Percentiles rank a stretch among this genome's conserved stretches.
phyloP scores from a whole-genome alignment of 371 early-diverging fungal species.

The Syncephalastrum monosporum region DNA sequence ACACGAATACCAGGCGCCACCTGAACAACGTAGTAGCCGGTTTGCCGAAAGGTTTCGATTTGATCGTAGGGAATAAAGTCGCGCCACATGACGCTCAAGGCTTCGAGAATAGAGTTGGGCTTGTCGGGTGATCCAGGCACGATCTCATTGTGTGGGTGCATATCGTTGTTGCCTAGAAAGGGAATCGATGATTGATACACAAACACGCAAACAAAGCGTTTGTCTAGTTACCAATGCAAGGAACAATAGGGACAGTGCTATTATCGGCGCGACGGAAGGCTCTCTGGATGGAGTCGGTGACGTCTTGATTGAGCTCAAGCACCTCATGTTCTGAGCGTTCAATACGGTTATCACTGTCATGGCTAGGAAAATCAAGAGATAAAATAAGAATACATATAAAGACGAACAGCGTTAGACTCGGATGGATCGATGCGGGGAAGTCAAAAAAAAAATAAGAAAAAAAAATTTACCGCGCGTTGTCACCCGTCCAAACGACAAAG shows the following conservation, averaged over 20 bases:
- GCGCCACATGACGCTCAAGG: conserved; percentile 55
- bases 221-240: conserved; percentile 35
- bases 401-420: background rate
- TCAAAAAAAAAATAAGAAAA: background rate
- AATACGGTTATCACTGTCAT: conserved; percentile 57
- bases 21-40: conserved; percentile 69
- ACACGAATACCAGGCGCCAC: conserved; percentile 48
- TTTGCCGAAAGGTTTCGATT: conserved; percentile 52
- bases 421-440: background rate
- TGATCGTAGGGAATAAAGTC: conserved; percentile 58
- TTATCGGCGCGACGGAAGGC: conserved; percentile 14
- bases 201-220: background rate
- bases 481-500: conserved; percentile 81
- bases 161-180: conserved; percentile 72
- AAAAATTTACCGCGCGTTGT: conserved; percentile 57
- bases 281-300: conserved; percentile 17
- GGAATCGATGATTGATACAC: conserved; percentile 9
- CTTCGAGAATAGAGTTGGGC: conserved; percentile 4
- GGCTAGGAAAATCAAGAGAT: conserved; percentile 31
- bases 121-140: conserved; percentile 12
- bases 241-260: conserved; percentile 43
- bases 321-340: conserved; percentile 46
- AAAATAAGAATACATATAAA: no score
- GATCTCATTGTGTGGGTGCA: conserved; percentile 68
- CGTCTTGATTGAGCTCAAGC: conserved; percentile 38